Conservation (phyloP, 2,329 filamentous ascomycete genomes). For the Penicillium oxalicum region DNA sequence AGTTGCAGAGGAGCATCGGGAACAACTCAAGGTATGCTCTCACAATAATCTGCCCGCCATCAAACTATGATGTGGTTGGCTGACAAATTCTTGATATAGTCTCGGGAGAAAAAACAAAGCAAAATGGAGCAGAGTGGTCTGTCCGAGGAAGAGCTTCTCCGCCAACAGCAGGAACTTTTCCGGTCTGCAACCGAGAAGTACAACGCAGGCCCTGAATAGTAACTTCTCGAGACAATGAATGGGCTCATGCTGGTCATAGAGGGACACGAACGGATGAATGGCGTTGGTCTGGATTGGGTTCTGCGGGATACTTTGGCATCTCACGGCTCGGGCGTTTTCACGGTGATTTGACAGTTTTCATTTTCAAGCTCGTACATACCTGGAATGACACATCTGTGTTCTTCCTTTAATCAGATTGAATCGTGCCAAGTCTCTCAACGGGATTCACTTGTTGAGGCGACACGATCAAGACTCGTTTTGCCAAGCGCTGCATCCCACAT, state of each 20-base stretch:
- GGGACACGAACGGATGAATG: conserved; percentile 14
- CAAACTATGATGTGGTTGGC: not conserved
- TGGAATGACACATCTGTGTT: not conserved
- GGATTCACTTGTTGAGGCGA: too few species aligned
- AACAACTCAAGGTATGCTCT: conserved; percentile 71
- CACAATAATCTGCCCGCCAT: not conserved
- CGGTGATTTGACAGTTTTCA: conserved; percentile 8
- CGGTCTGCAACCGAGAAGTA: conserved; percentile 70
- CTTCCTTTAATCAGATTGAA: conserved; percentile 2
- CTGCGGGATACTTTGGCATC: conserved; percentile 5
- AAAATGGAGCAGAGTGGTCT: conserved; percentile 94
- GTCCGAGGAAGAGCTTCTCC: conserved; percentile 80
- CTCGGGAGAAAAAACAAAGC: conserved; percentile 91
- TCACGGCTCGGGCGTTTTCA: not conserved
- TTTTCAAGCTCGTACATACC: too few species aligned
- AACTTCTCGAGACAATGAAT: conserved; percentile 2
- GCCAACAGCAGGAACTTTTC: conserved; percentile 88
- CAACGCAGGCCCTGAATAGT: conserved; percentile 46
- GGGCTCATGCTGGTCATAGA: conserved; percentile 31
- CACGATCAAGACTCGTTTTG: too few species aligned
- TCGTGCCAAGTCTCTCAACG: not conserved
- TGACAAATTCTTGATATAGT: conserved; percentile 47
- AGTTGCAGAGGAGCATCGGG: conserved; percentile 86
- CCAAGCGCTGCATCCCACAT: too few species aligned
- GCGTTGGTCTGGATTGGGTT: conserved; percentile 18